Conservation (phyloP, 78 protist species). For the slime mould (Dictyostelium discoideum) region dicty_2.7 NC_007088.5:4286501-4287000, state of each 20-base stretch:
- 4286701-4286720: not conserved
- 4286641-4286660: not conserved
- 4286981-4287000: not conserved
- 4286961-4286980: not conserved
- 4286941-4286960: not conserved
- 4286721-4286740: not conserved
- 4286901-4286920: not conserved
- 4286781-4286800: not conserved
- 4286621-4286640: not conserved
- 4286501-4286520: slow-evolving; percentile 24
- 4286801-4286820: not conserved
- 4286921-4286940: not conserved
- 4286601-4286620: not conserved
- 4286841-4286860: not conserved
- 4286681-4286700: no score
- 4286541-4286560: slow-evolving; percentile 66
- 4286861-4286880: not conserved
- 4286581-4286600: not conserved
- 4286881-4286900: not conserved
- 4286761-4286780: not conserved
- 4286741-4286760: not conserved
- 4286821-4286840: not conserved
- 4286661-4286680: not conserved
- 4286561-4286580: not conserved
- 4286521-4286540: slow-evolving; percentile 66